Evolutionary conservation across 2,329 filamentous ascomycete genomes (phyloP).

Genomic region (Penicillium frequentans): DNA sequence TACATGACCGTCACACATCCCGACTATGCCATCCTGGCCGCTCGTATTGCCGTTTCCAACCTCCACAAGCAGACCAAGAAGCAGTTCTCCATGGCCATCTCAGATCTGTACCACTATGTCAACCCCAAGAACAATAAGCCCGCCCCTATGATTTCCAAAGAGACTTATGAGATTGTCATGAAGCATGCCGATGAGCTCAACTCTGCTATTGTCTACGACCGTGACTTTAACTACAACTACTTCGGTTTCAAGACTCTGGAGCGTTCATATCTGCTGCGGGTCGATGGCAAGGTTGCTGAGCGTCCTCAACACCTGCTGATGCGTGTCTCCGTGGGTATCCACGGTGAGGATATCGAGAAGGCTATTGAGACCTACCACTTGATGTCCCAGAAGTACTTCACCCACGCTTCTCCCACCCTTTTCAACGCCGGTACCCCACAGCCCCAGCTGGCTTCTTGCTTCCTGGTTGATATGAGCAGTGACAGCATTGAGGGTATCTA

Average conservation of each 20-base stretch:
- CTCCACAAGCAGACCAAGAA: conserved; percentile 99
- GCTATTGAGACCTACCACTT: conserved; percentile 97
- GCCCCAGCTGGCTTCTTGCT: conserved; percentile 94
- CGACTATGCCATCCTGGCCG: conserved; percentile 97
- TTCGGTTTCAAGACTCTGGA: conserved; percentile 99
- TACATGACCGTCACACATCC: conserved; percentile 99
- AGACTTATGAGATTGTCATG: conserved; percentile 91
- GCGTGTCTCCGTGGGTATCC: conserved; percentile 96
- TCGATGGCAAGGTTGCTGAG: conserved; percentile 94
- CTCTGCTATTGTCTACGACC: conserved; percentile 98
- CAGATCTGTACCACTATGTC: conserved; percentile 91
- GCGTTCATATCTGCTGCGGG: conserved; percentile 93
- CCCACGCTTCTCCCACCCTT: conserved; percentile 93
- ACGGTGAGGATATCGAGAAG: conserved; percentile 90
- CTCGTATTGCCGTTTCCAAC: conserved; percentile 98
- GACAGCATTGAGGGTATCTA: conserved; percentile 99
- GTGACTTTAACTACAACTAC: conserved; percentile 99
- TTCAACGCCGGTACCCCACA: conserved; percentile 98
- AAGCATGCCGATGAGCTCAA: conserved; percentile 95
- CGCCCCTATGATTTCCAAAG: conserved; percentile 92
- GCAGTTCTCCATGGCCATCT: conserved; percentile 95
- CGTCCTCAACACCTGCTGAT: conserved; percentile 99
- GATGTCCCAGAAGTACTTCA: conserved; percentile 99
- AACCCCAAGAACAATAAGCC: conserved; percentile 84
- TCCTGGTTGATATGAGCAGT: conserved; percentile 99